Percentiles rank a stretch among this genome's conserved stretches.
Conservation (phyloP, 1,284 basidiomycete genomes). For the Papiliotrema nemorosa region DNA sequence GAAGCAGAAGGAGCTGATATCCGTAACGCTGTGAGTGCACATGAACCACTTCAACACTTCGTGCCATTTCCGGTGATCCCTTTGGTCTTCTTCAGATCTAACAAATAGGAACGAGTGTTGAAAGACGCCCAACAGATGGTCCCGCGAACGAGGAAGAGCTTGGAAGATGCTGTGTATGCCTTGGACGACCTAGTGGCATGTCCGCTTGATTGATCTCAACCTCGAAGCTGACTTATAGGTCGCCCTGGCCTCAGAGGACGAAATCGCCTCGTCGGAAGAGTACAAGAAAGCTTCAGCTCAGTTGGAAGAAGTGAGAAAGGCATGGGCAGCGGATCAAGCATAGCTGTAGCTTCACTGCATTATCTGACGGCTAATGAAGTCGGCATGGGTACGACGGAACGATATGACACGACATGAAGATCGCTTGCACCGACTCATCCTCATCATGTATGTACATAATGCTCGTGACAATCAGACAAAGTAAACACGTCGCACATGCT, state of each 20-base stretch:
- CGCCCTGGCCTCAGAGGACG: slow-evolving; percentile 1
- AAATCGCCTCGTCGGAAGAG: slow-evolving; percentile 20
- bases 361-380: too few species aligned
- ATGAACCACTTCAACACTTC: background rate
- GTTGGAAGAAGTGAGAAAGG: slow-evolving; percentile 25
- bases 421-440: background rate
- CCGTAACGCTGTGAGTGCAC: slow-evolving; percentile 66
- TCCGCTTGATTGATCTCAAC: slow-evolving; percentile 21
- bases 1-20: slow-evolving; percentile 73
- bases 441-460: background rate
- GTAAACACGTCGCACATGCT: background rate
- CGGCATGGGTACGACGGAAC: too few species aligned
- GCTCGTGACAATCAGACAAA: too few species aligned
- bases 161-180: slow-evolving; percentile 62
- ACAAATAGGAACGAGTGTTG: slow-evolving; percentile 61
- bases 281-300: slow-evolving; percentile 22
- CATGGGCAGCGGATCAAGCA: slow-evolving; percentile 20
- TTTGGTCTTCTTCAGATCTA: background rate
- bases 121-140: slow-evolving; percentile 81
- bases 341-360: too few species aligned
- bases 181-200: slow-evolving; percentile 68
- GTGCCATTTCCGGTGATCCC: background rate
- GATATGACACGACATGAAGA: too few species aligned
- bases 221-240: background rate
- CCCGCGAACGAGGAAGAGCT: slow-evolving; percentile 59